phyloP scores from a whole-genome alignment of 2,329 filamentous ascomycete genomes.

The Colletotrichum coccodes region DNA sequence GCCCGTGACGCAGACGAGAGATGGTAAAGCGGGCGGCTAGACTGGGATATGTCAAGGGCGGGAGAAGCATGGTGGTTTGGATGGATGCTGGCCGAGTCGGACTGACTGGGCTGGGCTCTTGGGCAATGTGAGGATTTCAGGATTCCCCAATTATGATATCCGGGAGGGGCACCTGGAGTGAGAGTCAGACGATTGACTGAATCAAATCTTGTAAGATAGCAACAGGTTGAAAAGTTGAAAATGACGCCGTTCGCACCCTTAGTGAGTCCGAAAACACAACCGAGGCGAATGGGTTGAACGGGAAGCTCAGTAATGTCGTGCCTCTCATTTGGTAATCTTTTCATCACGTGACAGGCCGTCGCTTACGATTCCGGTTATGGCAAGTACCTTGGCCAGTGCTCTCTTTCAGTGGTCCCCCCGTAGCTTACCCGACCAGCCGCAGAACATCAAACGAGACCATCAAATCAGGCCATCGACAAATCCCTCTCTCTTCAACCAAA shows the following conservation, averaged over 20 bases:
- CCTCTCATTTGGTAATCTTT: constrained; percentile 15
- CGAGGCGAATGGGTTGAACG: not conserved
- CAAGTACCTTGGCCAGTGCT: constrained; percentile 35
- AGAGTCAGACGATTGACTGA: not conserved
- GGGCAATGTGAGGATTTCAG: not conserved
- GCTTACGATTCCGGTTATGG: constrained; percentile 34
- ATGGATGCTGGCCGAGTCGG: too few relatives aligned
- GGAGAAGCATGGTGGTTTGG: not conserved
- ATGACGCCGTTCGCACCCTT: not conserved
- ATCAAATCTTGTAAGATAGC: not conserved
- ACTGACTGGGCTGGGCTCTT: not conserved
- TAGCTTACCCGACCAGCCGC: constrained; percentile 33
- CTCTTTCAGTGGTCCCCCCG: constrained; percentile 25
- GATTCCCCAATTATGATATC: not conserved
- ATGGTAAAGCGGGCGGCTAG: not conserved
- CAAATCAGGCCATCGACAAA: constrained; percentile 61
- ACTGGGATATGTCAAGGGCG: too few relatives aligned
- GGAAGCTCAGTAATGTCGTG: constrained; percentile 18
- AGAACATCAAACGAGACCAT: constrained; percentile 39
- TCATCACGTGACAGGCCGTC: constrained; percentile 27
- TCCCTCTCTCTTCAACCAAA: constrained; percentile 50
- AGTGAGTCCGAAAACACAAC: not conserved
- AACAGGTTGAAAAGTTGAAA: not conserved
- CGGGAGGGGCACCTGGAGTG: too few relatives aligned
- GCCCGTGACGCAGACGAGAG: not conserved